A percentile compares a stretch with the other conserved stretches of the same genome.
Evolutionary conservation across 768 basidiomycete species (phyloP).

Genomic region (Rickenella mellea): DNA sequence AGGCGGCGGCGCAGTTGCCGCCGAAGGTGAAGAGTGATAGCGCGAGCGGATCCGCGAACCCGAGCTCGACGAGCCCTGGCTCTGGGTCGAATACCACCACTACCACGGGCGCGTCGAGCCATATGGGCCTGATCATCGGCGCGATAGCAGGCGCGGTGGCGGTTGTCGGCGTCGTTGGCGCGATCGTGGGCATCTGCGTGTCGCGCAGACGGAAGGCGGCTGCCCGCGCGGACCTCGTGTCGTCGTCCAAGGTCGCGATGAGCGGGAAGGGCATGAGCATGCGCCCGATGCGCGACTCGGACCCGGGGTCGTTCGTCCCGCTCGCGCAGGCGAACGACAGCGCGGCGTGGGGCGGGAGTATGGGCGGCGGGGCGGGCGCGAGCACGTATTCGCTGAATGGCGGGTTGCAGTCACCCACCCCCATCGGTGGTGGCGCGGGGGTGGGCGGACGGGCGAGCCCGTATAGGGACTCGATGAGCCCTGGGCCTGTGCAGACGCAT

Average conservation of each 20-base stretch:
- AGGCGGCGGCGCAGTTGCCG: constrained; percentile 36
- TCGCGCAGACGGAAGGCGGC: constrained; percentile 41
- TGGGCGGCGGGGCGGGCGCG: constrained; percentile 19
- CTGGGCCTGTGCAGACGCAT: constrained; percentile 5
- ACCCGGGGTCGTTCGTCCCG: constrained; percentile 67
- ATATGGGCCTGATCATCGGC: constrained; percentile 38
- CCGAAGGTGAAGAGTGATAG: constrained; percentile 32
- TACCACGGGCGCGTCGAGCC: constrained; percentile 16
- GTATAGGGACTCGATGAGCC: constrained; percentile 1
- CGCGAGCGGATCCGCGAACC: constrained; percentile 28
- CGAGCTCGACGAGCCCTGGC: constrained; percentile 13
- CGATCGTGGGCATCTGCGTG: constrained; percentile 41
- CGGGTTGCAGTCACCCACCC: background rate
- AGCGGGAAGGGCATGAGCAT: constrained; percentile 18
- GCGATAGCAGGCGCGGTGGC: constrained; percentile 45
- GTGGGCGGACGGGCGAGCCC: background rate
- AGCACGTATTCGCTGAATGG: constrained; percentile 7
- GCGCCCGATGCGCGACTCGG: constrained; percentile 36
- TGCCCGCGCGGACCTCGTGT: constrained; percentile 13
- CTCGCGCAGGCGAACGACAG: constrained; percentile 53
- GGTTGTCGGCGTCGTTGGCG: constrained; percentile 39
- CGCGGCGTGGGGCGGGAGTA: constrained; percentile 42
- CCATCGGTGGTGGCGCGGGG: constrained; percentile 4
- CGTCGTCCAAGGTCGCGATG: constrained; percentile 30
- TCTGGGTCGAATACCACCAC: constrained; percentile 5